Conservation (phyloP, 257 asterid species). For the Fraxinus cuspidata region DNA sequence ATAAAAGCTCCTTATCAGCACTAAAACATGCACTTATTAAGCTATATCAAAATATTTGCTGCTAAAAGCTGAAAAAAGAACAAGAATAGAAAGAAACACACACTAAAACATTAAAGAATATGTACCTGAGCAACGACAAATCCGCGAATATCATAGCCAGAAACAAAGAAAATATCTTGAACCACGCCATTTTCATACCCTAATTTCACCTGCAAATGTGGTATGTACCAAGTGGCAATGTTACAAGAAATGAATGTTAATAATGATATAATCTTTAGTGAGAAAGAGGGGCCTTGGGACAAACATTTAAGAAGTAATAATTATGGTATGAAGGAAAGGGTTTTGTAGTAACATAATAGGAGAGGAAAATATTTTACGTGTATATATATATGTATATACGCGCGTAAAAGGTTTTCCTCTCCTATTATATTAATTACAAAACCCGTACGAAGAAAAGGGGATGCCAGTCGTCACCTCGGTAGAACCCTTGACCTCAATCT, state of each 20-base stretch:
- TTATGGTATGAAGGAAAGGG: constrained; percentile 20
- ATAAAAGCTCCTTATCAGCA: neutral
- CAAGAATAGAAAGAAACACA: constrained; percentile 3
- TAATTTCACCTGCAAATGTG: constrained; percentile 68
- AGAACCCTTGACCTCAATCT: constrained; percentile 71
- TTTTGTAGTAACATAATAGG: neutral
- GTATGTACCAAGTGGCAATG: constrained; percentile 18
- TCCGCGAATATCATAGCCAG: constrained; percentile 87
- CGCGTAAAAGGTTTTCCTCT: neutral
- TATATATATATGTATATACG: neutral
- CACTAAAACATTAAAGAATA: constrained; percentile 13
- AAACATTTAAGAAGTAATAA: neutral
- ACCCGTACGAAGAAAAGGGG: constrained; percentile 2
- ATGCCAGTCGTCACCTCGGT: constrained; percentile 55
- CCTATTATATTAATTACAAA: too few relatives aligned
- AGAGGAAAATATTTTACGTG: neutral
- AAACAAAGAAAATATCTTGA: constrained; percentile 70
- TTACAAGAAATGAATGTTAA: constrained; percentile 13
- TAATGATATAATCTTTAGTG: neutral
- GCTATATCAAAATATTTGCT: constrained; percentile 6
- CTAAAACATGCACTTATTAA: constrained; percentile 13
- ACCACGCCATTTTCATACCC: constrained; percentile 68
- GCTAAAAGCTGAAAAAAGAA: constrained; percentile 15
- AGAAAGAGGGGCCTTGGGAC: neutral
- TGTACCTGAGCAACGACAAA: constrained; percentile 90